Percentiles rank a stretch among this genome's conserved stretches.
These are phyloP conservation scores for Ceratocystis harringtonii DNA, from an alignment of 2,329 filamentous ascomycete species.

Conservation along the genomic window DNA sequence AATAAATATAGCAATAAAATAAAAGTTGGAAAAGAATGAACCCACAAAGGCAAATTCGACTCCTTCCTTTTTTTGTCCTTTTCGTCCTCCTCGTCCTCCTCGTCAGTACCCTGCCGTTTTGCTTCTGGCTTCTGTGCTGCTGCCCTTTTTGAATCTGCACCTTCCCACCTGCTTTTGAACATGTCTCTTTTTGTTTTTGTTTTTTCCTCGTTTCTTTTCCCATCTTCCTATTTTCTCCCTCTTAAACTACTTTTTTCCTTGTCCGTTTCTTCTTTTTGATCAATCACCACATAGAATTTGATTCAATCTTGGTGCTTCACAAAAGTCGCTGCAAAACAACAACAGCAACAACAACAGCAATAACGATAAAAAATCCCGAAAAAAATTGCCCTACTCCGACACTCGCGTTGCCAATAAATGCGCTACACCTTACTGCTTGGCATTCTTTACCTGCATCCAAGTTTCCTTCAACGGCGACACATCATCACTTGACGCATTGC, in stretches of 20 bases:
- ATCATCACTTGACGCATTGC: background rate
- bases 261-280: background rate
- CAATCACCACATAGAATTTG: background rate
- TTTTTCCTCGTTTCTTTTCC: background rate
- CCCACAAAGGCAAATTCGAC: background rate
- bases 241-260: background rate
- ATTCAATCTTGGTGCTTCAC: too few relatives aligned
- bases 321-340: too few relatives aligned
- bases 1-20: background rate
- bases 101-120: background rate
- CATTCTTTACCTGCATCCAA: background rate
- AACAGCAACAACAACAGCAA: too few relatives aligned
- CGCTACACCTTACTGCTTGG: background rate
- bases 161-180: background rate
- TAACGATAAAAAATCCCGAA: too few relatives aligned
- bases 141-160: constrained; percentile 1
- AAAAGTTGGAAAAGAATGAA: background rate
- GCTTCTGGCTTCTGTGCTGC: background rate
- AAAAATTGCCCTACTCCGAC: background rate
- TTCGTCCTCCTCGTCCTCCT: too few relatives aligned
- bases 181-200: background rate
- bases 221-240: background rate
- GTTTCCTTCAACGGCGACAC: background rate
- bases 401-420: background rate
- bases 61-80: background rate